These are phyloP conservation scores for Huiozyma sinensis DNA, from an alignment of 805 yeast species.

Conservation along the genomic window DNA sequence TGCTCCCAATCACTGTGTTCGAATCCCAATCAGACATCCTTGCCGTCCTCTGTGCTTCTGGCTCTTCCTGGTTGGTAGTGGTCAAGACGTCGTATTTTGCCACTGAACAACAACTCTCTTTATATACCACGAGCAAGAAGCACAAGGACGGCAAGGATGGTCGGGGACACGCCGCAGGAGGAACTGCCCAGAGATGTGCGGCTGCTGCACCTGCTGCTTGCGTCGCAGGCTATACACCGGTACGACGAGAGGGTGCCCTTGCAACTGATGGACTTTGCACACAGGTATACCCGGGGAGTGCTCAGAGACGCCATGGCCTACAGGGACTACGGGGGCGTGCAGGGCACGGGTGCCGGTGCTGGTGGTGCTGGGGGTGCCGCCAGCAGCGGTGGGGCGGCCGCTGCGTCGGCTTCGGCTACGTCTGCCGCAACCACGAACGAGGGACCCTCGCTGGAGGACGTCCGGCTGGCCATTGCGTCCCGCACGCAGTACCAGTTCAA, in stretches of 20 bases:
- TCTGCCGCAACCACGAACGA: slow-evolving; percentile 15
- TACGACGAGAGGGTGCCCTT: slow-evolving; percentile 95
- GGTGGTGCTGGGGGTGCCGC: slow-evolving; percentile 13
- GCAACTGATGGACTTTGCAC: slow-evolving; percentile 95
- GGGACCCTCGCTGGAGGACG: slow-evolving; percentile 74
- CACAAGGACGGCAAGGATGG: background rate
- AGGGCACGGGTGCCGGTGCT: slow-evolving; percentile 2
- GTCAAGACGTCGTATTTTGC: too few relatives aligned
- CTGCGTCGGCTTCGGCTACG: background rate
- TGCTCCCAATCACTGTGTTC: slow-evolving; percentile 80
- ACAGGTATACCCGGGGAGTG: slow-evolving; percentile 74
- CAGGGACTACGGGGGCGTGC: slow-evolving; percentile 61
- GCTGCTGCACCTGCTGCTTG: slow-evolving; percentile 77
- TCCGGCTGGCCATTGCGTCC: slow-evolving; percentile 86
- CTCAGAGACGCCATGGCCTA: slow-evolving; percentile 83
- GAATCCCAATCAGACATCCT: slow-evolving; percentile 78
- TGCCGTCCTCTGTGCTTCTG: background rate
- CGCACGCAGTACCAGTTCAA: slow-evolving; percentile 93
- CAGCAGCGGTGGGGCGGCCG: slow-evolving; percentile 13
- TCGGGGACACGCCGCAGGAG: slow-evolving; percentile 15
- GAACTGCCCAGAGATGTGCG: slow-evolving; percentile 79
- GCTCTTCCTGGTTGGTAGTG: too few relatives aligned
- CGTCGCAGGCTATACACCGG: slow-evolving; percentile 82
- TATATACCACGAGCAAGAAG: background rate
- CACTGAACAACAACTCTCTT: background rate